Percentiles rank a stretch among this genome's conserved stretches.
Conservation (phyloP, 176 grass and related monocot species). For the Hyparrhenia diplandra region DNA sequence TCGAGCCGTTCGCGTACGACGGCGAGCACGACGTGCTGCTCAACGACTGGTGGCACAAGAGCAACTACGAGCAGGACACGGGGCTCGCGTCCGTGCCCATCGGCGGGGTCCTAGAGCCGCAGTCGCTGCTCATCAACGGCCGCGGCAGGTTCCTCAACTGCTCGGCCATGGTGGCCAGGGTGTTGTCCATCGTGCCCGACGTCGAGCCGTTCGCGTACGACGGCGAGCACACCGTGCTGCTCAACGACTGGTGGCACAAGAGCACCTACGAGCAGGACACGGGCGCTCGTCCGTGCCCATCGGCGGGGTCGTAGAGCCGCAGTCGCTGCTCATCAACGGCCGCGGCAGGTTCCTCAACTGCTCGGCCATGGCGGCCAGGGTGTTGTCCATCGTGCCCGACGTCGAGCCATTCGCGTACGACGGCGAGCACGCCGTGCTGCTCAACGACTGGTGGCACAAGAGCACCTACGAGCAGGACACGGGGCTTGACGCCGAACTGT, state of each 20-base stretch:
- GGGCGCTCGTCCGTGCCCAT: constrained; percentile 41
- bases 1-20: constrained; percentile 67
- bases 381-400: too few relatives aligned
- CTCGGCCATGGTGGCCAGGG: too few relatives aligned
- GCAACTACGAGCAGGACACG: constrained; percentile 64
- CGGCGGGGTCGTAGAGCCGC: constrained; percentile 62
- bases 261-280: constrained; percentile 74
- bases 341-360: constrained; percentile 58
- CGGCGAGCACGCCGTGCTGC: constrained; percentile 52
- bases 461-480: constrained; percentile 74
- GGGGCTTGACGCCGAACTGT: constrained; percentile 52
- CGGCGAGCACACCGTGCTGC: constrained; percentile 52
- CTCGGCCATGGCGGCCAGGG: constrained; percentile 7
- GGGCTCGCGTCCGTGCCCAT: too few relatives aligned
- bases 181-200: too few relatives aligned
- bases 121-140: too few relatives aligned
- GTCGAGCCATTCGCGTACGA: constrained; percentile 67
- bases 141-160: too few relatives aligned
- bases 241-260: constrained; percentile 89
- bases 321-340: constrained; percentile 78
- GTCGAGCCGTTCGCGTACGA: constrained; percentile 67
- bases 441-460: constrained; percentile 89
- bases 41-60: constrained; percentile 88
- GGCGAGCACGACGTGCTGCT: constrained; percentile 58
- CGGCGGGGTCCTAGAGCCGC: too few relatives aligned